phyloP scores from a whole-genome alignment of 2,329 filamentous ascomycete genomes.

The Phyllosticta citriasiana region DNA sequence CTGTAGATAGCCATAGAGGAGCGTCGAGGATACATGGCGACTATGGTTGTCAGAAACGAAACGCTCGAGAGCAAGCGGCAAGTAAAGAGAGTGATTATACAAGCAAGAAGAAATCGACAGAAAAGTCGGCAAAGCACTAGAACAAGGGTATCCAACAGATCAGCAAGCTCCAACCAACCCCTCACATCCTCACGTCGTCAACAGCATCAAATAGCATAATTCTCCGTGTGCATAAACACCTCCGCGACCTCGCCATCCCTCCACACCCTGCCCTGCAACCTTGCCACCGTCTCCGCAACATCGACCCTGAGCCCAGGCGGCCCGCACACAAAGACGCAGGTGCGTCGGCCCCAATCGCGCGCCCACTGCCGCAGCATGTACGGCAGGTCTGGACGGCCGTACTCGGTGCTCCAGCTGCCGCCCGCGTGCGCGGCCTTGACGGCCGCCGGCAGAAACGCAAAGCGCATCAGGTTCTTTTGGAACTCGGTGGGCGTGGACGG shows the following conservation, averaged over 20 bases:
- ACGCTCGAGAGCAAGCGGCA: not conserved
- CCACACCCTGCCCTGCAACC: constrained; percentile 75
- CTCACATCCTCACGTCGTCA: not conserved
- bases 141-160: not conserved
- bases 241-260: constrained; percentile 69
- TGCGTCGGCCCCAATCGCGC: constrained; percentile 67
- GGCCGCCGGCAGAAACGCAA: constrained; percentile 61
- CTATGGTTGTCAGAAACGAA: not conserved
- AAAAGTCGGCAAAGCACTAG: too few species aligned
- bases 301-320: constrained; percentile 79
- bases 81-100: not conserved
- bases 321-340: constrained; percentile 88
- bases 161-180: not conserved
- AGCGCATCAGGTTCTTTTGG: constrained; percentile 82
- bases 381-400: constrained; percentile 78
- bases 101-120: not conserved
- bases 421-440: constrained; percentile 26
- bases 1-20: not conserved
- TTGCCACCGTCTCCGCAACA: constrained; percentile 75
- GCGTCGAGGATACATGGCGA: not conserved
- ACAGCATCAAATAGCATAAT: constrained; percentile 63
- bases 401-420: constrained; percentile 84
- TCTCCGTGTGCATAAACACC: constrained; percentile 90
- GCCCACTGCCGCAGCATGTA: constrained; percentile 80
- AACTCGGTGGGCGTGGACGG: constrained; percentile 76